Evolutionary conservation across 2,329 filamentous ascomycete species (phyloP).

Genomic region (Diaporthe aspalathi): DNA sequence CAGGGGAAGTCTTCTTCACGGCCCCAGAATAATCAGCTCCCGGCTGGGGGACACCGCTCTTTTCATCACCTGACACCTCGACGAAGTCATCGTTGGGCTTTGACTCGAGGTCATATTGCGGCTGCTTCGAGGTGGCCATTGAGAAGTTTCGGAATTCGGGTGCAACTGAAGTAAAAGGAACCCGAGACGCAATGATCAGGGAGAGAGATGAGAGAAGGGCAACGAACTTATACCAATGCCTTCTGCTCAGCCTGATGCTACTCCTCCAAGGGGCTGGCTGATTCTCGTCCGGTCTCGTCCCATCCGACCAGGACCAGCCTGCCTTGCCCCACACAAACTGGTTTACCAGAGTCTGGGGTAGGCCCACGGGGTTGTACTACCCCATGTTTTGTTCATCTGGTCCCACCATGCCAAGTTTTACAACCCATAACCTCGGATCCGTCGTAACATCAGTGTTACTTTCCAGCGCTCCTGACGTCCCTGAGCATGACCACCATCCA

Average conservation of each 20-base stretch:
- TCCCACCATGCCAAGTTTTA: background rate
- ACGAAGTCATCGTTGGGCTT: background rate
- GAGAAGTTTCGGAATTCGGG: background rate
- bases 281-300: background rate
- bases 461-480: no score
- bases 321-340: background rate
- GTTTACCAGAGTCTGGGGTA: background rate
- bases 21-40: constrained; percentile 49
- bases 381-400: background rate
- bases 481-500: background rate
- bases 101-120: constrained; percentile 9
- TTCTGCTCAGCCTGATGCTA: background rate
- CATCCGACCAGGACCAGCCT: background rate
- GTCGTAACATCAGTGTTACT: background rate
- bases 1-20: constrained; percentile 47
- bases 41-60: background rate
- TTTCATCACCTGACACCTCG: constrained; percentile 5
- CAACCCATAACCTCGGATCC: background rate
- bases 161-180: no score
- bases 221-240: background rate
- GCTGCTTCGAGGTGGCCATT: background rate
- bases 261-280: background rate
- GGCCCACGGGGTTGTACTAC: constrained; percentile 4
- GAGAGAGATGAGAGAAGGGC: background rate
- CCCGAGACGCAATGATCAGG: background rate